A percentile compares a stretch with the other conserved stretches of the same genome.
Conservation (phyloP, 805 yeast genomes). For the Sugiyamaella lignohabitans region DNA sequence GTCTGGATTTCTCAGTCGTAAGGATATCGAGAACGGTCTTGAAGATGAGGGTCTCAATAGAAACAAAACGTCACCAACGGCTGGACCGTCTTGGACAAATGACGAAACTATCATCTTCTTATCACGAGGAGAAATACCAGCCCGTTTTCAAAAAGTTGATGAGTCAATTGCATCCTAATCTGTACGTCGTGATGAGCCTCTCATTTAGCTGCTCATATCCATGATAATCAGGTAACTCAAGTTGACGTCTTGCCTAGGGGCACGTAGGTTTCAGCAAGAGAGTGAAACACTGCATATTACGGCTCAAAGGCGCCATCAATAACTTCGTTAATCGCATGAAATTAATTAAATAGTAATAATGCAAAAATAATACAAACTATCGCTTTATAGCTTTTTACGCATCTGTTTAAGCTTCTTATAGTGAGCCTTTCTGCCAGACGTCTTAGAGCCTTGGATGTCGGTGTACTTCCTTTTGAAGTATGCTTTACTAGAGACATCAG, state of each 20-base stretch:
- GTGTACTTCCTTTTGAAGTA: conserved; percentile 80
- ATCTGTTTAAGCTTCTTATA: conserved; percentile 56
- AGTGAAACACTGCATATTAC: no score
- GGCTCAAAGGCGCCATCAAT: no score
- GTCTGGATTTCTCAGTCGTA: conserved; percentile 52
- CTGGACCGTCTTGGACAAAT: conserved; percentile 11
- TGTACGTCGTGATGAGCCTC: no score
- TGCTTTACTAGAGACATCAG: conserved; percentile 58
- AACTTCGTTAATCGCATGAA: not conserved
- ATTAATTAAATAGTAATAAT: not conserved
- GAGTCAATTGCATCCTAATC: no score
- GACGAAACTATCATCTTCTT: conserved; percentile 17
- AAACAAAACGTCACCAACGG: conserved; percentile 2
- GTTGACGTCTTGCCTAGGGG: no score
- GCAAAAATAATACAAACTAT: not conserved
- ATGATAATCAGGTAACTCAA: no score
- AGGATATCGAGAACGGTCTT: conserved; percentile 37
- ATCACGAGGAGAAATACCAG: conserved; percentile 17
- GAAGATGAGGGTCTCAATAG: conserved; percentile 11
- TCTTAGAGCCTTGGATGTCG: conserved; percentile 65
- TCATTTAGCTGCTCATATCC: no score
- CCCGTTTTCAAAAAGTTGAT: not conserved
- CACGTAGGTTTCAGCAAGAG: no score
- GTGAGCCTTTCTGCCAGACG: conserved; percentile 60
- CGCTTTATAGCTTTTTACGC: conserved; percentile 43